phyloP scores from a whole-genome alignment of 2,329 filamentous ascomycete genomes.

The Rachicladosporium sp. region DNA sequence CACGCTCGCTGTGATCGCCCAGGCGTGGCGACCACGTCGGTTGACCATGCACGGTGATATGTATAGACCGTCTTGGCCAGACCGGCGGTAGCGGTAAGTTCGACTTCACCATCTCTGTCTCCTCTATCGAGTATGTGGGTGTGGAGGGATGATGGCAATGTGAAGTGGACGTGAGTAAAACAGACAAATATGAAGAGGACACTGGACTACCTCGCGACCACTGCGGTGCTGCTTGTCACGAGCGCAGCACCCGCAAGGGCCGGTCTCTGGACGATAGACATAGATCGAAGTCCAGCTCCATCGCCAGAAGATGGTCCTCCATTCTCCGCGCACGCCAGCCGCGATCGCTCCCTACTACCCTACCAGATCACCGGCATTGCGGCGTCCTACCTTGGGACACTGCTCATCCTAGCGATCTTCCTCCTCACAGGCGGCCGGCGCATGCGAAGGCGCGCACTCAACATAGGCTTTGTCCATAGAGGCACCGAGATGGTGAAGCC shows the following conservation, averaged over 20 bases:
- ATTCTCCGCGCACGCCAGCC: constrained; percentile 45
- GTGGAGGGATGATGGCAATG: too few relatives aligned
- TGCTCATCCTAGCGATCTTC: constrained; percentile 58
- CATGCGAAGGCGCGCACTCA: constrained; percentile 33
- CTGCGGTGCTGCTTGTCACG: too few relatives aligned
- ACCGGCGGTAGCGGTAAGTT: too few relatives aligned
- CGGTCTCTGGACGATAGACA: constrained; percentile 29
- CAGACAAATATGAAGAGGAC: too few relatives aligned
- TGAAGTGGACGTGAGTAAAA: too few relatives aligned
- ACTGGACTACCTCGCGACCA: too few relatives aligned
- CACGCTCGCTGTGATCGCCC: too few relatives aligned
- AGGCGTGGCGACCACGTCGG: too few relatives aligned
- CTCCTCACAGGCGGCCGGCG: constrained; percentile 36
- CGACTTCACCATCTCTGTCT: too few relatives aligned
- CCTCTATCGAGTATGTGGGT: too few relatives aligned
- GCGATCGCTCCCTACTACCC: constrained; percentile 56
- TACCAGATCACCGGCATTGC: constrained; percentile 74
- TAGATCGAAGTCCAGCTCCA: constrained; percentile 46
- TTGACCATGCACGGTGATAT: too few relatives aligned
- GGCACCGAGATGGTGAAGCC: constrained; percentile 48
- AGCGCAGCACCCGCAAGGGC: constrained; percentile 6
- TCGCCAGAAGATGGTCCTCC: constrained; percentile 49
- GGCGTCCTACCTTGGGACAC: constrained; percentile 66
- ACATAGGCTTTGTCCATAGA: constrained; percentile 36
- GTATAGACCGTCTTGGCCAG: too few relatives aligned